Evolutionary conservation across 2,329 filamentous ascomycete genomes (phyloP).

Genomic region (Diaporthe nobilis): DNA sequence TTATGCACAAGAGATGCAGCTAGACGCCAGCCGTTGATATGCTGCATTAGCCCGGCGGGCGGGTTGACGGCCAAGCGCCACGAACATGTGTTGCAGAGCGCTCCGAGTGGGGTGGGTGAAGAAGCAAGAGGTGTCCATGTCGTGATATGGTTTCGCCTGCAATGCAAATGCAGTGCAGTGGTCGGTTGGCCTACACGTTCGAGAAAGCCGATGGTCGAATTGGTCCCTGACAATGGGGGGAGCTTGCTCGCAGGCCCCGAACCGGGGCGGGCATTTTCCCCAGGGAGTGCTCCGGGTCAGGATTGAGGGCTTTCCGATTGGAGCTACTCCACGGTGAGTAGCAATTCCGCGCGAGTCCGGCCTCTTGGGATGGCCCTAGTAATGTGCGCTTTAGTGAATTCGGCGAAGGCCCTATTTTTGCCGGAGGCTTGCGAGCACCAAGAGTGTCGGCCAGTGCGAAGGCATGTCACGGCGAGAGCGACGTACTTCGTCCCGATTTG

Average conservation of each 20-base stretch:
- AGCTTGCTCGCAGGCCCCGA: background rate
- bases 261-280: background rate
- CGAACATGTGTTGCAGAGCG: background rate
- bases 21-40: slow-evolving; percentile 33
- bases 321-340: background rate
- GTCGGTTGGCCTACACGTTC: background rate
- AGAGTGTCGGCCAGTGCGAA: background rate
- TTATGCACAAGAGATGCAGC: slow-evolving; percentile 25
- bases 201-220: background rate
- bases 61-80: slow-evolving; percentile 23
- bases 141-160: background rate
- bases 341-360: slow-evolving; percentile 8
- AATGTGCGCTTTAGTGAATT: background rate
- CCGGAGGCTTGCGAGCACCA: slow-evolving; percentile 22
- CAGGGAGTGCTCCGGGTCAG: slow-evolving; percentile 10
- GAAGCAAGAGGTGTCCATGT: background rate
- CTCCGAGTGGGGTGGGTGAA: background rate
- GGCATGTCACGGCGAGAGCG: slow-evolving; percentile 17
- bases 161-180: background rate
- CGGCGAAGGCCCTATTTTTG: slow-evolving; percentile 10
- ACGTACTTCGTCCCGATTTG: slow-evolving; percentile 3
- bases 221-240: background rate
- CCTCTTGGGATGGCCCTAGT: slow-evolving; percentile 26
- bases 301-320: slow-evolving; percentile 31
- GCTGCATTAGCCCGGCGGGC: slow-evolving; percentile 19